A percentile compares a stretch with the other conserved stretches of the same genome.
These are phyloP conservation scores for Scedosporium apiospermum DNA, from an alignment of 2,329 filamentous ascomycete species.

Conservation along the genomic window DNA sequence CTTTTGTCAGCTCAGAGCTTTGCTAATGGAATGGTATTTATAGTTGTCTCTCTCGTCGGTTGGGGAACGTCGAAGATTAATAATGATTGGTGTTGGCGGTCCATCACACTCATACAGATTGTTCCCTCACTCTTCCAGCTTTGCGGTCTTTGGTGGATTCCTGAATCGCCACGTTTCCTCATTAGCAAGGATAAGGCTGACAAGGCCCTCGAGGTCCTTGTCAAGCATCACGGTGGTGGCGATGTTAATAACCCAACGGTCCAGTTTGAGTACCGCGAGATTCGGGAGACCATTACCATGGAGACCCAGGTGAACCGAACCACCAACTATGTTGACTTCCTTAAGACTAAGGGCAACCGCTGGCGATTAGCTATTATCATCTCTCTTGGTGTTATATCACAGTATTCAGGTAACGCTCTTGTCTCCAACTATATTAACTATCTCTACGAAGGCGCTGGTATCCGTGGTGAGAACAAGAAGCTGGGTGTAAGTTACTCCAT, in stretches of 20 bases:
- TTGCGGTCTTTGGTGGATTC: slow-evolving; percentile 52
- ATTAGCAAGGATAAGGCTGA: slow-evolving; percentile 53
- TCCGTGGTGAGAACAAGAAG: slow-evolving; percentile 45
- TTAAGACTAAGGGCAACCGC: slow-evolving; percentile 53
- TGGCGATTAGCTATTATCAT: slow-evolving; percentile 53
- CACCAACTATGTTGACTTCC: slow-evolving; percentile 49
- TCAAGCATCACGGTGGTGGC: slow-evolving; percentile 56
- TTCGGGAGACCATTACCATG: slow-evolving; percentile 51
- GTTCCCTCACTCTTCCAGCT: slow-evolving; percentile 53
- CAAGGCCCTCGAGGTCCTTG: slow-evolving; percentile 50
- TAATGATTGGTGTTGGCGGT: slow-evolving; percentile 58
- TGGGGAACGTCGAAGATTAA: slow-evolving; percentile 51
- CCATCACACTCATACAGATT: slow-evolving; percentile 53
- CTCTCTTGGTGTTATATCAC: slow-evolving; percentile 56
- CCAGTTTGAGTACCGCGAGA: slow-evolving; percentile 57
- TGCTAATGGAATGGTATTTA: slow-evolving; percentile 4
- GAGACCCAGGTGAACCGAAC: slow-evolving; percentile 39
- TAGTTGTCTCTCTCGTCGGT: slow-evolving; percentile 49
- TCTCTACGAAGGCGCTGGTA: slow-evolving; percentile 52
- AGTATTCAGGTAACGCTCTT: slow-evolving; percentile 58
- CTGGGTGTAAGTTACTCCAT: slow-evolving; percentile 36
- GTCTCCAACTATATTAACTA: slow-evolving; percentile 58
- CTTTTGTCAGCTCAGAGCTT: no score
- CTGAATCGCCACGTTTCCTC: slow-evolving; percentile 58
- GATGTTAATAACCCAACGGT: slow-evolving; percentile 49